Conservation (phyloP, 1,284 basidiomycete species). For the Cystobasidiaceae sp. region DNA sequence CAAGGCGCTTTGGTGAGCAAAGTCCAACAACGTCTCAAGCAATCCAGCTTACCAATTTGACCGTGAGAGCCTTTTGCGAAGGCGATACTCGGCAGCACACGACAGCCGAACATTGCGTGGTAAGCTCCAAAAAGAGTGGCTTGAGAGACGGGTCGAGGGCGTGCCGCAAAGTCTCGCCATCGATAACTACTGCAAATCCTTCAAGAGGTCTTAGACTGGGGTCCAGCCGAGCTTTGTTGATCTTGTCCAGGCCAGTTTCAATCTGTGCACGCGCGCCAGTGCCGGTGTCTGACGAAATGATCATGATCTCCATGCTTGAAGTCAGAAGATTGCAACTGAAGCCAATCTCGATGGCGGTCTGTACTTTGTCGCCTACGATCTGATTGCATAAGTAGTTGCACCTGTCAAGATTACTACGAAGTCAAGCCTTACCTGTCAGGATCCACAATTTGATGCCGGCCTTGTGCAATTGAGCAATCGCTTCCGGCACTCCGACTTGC, state of each 20-base stretch:
- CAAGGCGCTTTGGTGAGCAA: constrained; percentile 50
- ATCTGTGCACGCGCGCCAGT: constrained; percentile 77
- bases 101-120: constrained; percentile 93
- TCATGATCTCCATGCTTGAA: constrained; percentile 83
- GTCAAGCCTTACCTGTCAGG: constrained; percentile 60
- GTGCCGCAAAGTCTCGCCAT: constrained; percentile 84
- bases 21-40: constrained; percentile 41
- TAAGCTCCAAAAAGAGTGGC: constrained; percentile 66
- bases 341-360: constrained; percentile 90
- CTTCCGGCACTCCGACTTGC: constrained; percentile 92
- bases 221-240: constrained; percentile 59
- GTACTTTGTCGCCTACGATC: constrained; percentile 78
- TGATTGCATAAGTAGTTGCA: constrained; percentile 26
- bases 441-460: constrained; percentile 98
- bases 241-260: constrained; percentile 89
- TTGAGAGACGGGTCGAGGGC: constrained; percentile 75
- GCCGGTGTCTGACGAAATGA: constrained; percentile 75
- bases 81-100: constrained; percentile 96
- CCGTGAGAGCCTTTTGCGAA: constrained; percentile 91
- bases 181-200: constrained; percentile 89
- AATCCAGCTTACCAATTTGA: constrained; percentile 60
- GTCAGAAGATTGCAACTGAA: constrained; percentile 90
- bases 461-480: constrained; percentile 82
- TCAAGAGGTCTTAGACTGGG: constrained; percentile 32
- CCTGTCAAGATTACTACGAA: neutral